Evolutionary conservation across 202 grass and related monocot genomes (phyloP), one percentile per base, ranked within the genome.

Genomic region (Dendrocalamus latiflorus): DNA sequence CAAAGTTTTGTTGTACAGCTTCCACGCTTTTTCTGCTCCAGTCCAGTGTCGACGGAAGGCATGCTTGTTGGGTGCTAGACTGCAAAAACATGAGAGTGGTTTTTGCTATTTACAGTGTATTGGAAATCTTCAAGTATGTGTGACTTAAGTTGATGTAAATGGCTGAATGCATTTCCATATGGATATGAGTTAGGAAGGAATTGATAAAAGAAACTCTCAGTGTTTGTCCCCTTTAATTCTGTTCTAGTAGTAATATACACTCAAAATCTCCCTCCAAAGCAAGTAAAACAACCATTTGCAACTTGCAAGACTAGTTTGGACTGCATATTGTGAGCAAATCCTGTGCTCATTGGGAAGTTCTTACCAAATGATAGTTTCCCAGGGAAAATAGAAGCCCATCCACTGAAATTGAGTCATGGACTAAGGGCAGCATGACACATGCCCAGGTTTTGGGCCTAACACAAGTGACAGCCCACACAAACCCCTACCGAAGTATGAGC

Each of bases 1-100:
- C 83, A 22, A 60, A 70, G 21, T 56, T 79, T 87, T 83, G 34
- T 10, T 80, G 84, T 86, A 75, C 68, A 86, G 84, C 53, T 75
- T 74, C 58, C 68, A 47, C 26, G 43, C 21, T 63, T 83, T 83
- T 83, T 79, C 44, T 74, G 74, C 74, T 86, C 74, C 68, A 17
- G 33, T 6, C 60, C 49, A 72, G 22, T 53, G 68, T 68, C 22
- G 51, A 53, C 56, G 57, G 34, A 25, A 68, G 74, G 12, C 34
- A 86, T 62, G 67, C 44, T 43, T 34, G 70, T 54, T 75, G 54
- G 54, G 59, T 60, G 58, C 68, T 53, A 49, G 47, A 14, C 41
- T 72, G 30, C 58, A 66, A 36, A 62, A 68, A 26, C 2, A 69
- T 53, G 58, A 44, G 47, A 42, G 37, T 68, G 18, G 10, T 57